phyloP scores from a whole-genome alignment of 345 rosid genomes.

The Psidium friedrichsthalianum region DNA sequence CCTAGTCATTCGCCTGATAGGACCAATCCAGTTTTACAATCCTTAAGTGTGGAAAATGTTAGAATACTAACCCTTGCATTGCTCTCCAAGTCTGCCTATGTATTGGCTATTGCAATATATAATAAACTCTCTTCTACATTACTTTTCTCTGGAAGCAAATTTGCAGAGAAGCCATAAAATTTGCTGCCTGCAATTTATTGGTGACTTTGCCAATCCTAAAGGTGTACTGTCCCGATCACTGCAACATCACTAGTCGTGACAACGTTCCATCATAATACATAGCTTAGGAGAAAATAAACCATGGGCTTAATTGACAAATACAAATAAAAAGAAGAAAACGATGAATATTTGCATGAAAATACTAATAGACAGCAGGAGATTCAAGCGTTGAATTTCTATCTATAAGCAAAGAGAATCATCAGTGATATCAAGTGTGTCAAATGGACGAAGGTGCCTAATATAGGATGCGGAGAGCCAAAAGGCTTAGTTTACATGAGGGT shows the following conservation, averaged over 20 bases:
- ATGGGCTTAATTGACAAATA: not conserved
- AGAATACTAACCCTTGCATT: not conserved
- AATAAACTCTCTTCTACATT: not conserved
- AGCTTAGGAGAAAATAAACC: not conserved
- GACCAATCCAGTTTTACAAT: not conserved
- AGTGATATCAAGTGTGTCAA: not conserved
- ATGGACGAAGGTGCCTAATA: not conserved
- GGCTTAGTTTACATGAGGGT: not conserved
- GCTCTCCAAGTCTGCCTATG: not conserved
- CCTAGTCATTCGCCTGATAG: not conserved
- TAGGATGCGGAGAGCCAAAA: not conserved
- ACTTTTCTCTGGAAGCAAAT: not conserved
- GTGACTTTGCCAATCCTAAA: not conserved
- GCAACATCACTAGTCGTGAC: not conserved
- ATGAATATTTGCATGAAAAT: not conserved
- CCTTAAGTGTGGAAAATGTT: not conserved
- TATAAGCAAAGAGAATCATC: not conserved
- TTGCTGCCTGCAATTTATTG: not conserved
- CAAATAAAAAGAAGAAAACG: not conserved
- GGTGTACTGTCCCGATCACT: not conserved
- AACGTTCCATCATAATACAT: not conserved
- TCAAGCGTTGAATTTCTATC: not conserved
- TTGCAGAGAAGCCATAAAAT: not conserved
- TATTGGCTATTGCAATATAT: not conserved
- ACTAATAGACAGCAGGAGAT: not conserved